These are phyloP conservation scores for Aquilaria agallochum DNA, from an alignment of 441 rosid species.

Conservation along the genomic window DNA sequence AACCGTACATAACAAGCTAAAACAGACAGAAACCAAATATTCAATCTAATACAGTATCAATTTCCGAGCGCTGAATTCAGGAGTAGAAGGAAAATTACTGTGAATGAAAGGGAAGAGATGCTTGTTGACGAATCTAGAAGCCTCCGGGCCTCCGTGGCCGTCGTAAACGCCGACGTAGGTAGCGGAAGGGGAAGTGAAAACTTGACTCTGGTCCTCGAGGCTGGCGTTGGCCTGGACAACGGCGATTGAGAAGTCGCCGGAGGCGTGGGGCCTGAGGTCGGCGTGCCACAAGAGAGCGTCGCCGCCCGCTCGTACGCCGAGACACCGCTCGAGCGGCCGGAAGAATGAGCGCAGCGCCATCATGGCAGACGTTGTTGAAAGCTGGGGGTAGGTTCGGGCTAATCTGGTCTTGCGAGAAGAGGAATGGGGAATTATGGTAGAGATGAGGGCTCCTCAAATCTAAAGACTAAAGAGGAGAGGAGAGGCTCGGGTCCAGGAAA, in stretches of 20 bases:
- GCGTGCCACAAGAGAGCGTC: constrained; percentile 76
- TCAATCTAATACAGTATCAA: no score
- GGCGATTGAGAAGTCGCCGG: constrained; percentile 87
- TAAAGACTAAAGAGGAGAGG: background rate
- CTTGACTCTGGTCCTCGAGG: constrained; percentile 87
- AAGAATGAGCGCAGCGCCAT: constrained; percentile 53
- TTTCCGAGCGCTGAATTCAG: no score
- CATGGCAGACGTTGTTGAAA: background rate
- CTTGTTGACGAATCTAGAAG: constrained; percentile 76
- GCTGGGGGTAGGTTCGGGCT: no score
- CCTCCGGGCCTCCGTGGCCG: constrained; percentile 96
- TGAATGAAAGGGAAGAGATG: constrained; percentile 76
- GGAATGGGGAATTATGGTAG: no score
- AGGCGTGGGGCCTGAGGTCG: constrained; percentile 68
- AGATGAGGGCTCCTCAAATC: no score
- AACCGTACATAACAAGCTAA: no score
- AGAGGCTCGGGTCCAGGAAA: constrained; percentile 2
- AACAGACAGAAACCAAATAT: no score
- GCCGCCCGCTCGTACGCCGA: constrained; percentile 54
- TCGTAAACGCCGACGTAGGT: constrained; percentile 88
- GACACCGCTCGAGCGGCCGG: constrained; percentile 64
- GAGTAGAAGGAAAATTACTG: constrained; percentile 28
- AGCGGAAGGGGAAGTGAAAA: constrained; percentile 59
- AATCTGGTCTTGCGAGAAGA: no score
- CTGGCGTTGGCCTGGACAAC: constrained; percentile 80